Base-by-base conservation (phyloP, 208 protist genomes). In the Leishmania gerbilli region DNA sequence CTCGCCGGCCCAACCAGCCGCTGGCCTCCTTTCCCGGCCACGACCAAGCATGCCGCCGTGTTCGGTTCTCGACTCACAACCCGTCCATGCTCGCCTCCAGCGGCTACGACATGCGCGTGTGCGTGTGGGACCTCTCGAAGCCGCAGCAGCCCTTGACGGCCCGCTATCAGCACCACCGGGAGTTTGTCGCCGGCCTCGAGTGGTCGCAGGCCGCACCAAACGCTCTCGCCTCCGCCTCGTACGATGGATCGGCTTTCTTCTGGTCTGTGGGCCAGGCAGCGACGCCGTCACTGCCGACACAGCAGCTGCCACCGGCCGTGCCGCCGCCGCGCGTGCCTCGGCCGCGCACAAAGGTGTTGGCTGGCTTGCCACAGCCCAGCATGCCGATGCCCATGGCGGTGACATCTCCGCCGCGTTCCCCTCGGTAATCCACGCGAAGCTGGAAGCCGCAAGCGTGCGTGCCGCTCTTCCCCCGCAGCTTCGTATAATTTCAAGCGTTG, bases 71-170 rank as follows among this genome's bases (percentile, higher is more conserved):
- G 40, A 91, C 90, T 17, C 93, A 94, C 80, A 89, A 83, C 74
- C 91, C 90, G 78, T 92, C 89, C 7, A 77, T 96, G 80, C 83
- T 98, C 49, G 92, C 93, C 4, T 95, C 90, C 13, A 79, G 87
- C 31, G 93, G 94, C 58, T 98, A 98, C 84, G 95, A 98, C 89
- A 96, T 95, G 88, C 92, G 92, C 0, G 92, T 98, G 40, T 95
- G 91, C 81, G 87, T 97, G 72, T 98, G 93, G 92, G 94, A 98
- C 80, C 88, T 97, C 51, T 88, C 89, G 79, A 88, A 92, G 77
- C 92, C 91, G 56, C 92, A 96, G 87, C 88, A 90, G 15, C 95
- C 95, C 64, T 88, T 98, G 72, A 76, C 84, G 5, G 89, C 77
- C 37, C 94, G 94, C 83, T 98, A 97, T 84, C 87, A 92, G 82